These are phyloP conservation scores for Yamadazyma oceani DNA, from an alignment of 1,139 yeast genomes.

Conservation along the genomic window DNA sequence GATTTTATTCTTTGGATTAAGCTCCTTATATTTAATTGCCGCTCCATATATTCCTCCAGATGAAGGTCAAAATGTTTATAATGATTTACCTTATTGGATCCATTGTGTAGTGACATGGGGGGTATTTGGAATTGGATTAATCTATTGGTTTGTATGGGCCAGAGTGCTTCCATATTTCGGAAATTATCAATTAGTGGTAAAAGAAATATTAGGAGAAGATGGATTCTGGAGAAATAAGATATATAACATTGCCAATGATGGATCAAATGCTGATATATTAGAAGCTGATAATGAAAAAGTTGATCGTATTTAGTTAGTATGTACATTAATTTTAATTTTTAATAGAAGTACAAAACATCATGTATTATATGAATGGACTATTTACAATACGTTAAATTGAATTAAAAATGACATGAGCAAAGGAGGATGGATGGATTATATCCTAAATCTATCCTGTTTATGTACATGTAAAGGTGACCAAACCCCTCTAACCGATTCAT, in stretches of 20 bases:
- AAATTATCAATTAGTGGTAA: constrained; percentile 57
- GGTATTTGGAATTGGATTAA: constrained; percentile 66
- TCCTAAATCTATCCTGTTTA: constrained; percentile 64
- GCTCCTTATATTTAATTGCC: constrained; percentile 68
- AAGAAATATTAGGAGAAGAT: constrained; percentile 63
- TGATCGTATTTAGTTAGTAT: neutral
- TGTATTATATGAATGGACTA: too few relatives aligned
- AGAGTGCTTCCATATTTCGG: constrained; percentile 57
- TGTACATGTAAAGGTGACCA: constrained; percentile 95
- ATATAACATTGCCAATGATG: constrained; percentile 37
- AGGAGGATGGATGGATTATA: constrained; percentile 35
- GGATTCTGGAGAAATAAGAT: constrained; percentile 77
- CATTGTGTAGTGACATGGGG: constrained; percentile 87
- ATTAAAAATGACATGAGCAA: too few relatives aligned
- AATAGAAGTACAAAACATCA: too few relatives aligned
- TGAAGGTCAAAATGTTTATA: constrained; percentile 64
- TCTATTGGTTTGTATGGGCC: constrained; percentile 73
- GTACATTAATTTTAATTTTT: neutral
- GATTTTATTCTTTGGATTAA: constrained; percentile 60
- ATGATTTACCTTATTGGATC: constrained; percentile 69
- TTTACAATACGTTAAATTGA: too few relatives aligned
- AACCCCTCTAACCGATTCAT: constrained; percentile 88
- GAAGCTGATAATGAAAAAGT: constrained; percentile 8
- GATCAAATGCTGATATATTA: constrained; percentile 16
- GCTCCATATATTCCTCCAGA: constrained; percentile 85